Evolutionary conservation across 2,329 filamentous ascomycete species (phyloP), one percentile per base, ranked within the genome.

Genomic region (Meredithiella fracta): DNA sequence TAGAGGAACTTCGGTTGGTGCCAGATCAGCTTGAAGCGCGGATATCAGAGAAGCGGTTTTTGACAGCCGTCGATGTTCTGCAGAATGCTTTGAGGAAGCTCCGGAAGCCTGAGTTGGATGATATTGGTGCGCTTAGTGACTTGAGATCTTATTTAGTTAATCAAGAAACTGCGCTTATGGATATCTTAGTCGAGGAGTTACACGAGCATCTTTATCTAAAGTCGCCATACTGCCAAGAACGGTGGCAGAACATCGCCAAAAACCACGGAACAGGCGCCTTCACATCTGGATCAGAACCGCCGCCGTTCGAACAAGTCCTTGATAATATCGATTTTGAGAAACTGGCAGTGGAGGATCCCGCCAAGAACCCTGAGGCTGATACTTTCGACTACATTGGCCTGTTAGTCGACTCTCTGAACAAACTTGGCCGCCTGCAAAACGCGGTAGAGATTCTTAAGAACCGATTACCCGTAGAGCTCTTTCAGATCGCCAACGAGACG

Each of bases 131-230:
- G 6, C 72, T 98, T 63, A 82, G 79, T 57, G 92, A 98, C 62
- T 70, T 98, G 61, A 80, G 88, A 57, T 82, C 82, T 63, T 97
- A 97, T 64, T 80, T 98, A 58, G 82, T 82, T 58, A 97, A 95
- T 65, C 94, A 98, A 66, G 92, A 98, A 70, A 86, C 84, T 26
- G 80, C 87, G 0, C 71, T 98, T 60, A 91, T 91, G 64, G 92
- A 98, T 65, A 97, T 97, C 54, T 68, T 98, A 56, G 82, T 97
- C n/a, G 92, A 98, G 66, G 92, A 98, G 68, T 74, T 98, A 34
- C 92, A 98, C 66, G 92, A 94, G 66, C 92, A 98, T 69, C 75
- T 98, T 3, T 98, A 98, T 65, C 79, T 98, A 40, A 97, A 97
- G 67, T 97, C 91, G 2, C 92, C 91, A 0, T 98, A 98, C 66